These are phyloP conservation scores for Neurospora sp. DNA, from an alignment of 495 filamentous ascomycete species.

Conservation along the genomic window DNA sequence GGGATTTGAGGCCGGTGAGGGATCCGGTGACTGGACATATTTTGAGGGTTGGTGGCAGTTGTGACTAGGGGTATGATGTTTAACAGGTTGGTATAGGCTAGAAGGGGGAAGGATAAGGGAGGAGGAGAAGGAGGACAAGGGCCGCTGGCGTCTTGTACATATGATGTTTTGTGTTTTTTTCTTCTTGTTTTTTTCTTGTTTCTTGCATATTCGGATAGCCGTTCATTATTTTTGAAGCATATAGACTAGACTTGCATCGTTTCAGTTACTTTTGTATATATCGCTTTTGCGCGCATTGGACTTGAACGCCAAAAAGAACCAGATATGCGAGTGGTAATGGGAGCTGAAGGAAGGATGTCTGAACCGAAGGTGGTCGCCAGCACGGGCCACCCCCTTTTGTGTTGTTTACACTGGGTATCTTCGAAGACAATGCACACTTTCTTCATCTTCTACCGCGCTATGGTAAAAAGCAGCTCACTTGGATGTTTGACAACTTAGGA, in stretches of 20 bases:
- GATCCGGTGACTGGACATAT: constrained; percentile 9
- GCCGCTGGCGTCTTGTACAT: not conserved
- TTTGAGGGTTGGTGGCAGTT: constrained; percentile 10
- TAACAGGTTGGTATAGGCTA: not conserved
- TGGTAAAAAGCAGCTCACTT: too few species aligned
- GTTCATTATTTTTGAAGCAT: not conserved
- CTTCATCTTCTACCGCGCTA: too few species aligned
- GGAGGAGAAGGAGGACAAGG: not conserved
- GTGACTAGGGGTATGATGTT: constrained; percentile 3
- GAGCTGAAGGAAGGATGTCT: not conserved
- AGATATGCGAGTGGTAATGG: not conserved
- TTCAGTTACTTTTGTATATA: not conserved
- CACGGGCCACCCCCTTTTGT: not conserved
- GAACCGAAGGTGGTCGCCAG: not conserved
- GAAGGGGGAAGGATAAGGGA: not conserved
- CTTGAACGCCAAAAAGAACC: not conserved
- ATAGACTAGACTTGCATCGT: not conserved
- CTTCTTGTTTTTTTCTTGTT: not conserved
- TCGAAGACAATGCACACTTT: not conserved
- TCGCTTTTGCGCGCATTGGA: not conserved
- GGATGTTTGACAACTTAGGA: too few species aligned
- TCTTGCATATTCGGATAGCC: not conserved
- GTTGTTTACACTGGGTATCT: not conserved
- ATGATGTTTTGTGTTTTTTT: not conserved
- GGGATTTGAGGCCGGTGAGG: constrained; percentile 14